These are phyloP conservation scores for Entomortierella beljakovae DNA, from an alignment of 192 early-diverging fungal species.

Conservation along the genomic window DNA sequence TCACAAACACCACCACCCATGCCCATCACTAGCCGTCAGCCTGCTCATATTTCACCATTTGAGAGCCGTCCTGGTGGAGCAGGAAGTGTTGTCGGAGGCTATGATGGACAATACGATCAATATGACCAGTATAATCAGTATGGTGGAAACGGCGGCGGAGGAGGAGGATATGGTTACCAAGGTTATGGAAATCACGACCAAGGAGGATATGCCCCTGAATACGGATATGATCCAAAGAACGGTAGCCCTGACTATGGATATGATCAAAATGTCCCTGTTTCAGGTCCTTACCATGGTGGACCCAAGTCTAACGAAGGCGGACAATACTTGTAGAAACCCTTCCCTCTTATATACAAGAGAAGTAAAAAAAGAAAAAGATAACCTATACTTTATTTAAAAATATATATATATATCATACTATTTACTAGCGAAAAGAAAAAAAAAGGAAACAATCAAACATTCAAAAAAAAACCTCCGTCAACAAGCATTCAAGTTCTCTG, in stretches of 20 bases:
- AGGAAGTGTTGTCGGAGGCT: conserved; percentile 36
- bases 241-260: conserved; percentile 38
- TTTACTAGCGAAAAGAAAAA: too few species aligned
- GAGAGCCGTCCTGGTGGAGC: conserved; percentile 37
- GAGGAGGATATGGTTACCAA: conserved; percentile 32
- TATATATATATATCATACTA: too few species aligned
- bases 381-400: too few species aligned
- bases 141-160: conserved; percentile 2
- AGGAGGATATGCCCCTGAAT: background rate
- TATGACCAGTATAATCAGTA: conserved; percentile 3
- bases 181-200: background rate
- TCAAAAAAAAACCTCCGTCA: background rate
- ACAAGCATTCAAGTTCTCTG: too few species aligned
- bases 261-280: conserved; percentile 31
- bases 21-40: conserved; percentile 13
- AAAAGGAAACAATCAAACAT: too few species aligned
- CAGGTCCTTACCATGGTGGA: conserved; percentile 18
- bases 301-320: conserved; percentile 16
- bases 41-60: conserved; percentile 32
- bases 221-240: conserved; percentile 2
- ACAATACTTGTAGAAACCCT: conserved; percentile 19
- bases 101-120: conserved; percentile 37
- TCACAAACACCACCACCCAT: conserved; percentile 20
- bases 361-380: too few species aligned
- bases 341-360: too few species aligned